Base-by-base conservation (phyloP, 2,329 filamentous ascomycete genomes). In the Pestalotiopsis sp. region DNA sequence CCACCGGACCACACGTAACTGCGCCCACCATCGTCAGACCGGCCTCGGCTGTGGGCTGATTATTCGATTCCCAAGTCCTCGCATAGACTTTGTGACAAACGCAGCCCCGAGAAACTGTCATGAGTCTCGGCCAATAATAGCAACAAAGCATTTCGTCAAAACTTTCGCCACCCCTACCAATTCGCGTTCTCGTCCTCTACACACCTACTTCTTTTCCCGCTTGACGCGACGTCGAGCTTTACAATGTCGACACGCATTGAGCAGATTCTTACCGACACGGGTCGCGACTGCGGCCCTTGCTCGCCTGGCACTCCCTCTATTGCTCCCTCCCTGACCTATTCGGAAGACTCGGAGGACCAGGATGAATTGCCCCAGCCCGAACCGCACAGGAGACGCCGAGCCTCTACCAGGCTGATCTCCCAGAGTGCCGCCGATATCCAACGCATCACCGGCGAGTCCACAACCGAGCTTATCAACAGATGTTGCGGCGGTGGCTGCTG, bases 401-500 rank as follows among this genome's bases (percentile, higher is more conserved):
- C 91, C 68, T 93, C 91, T 4, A 93, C 91, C 7, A 87, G 87
- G 14, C 84, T 93, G 59, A 90, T 91, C 73, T 87, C 89, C 58
- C 87, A 90, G 78, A 91, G 84, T 76, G 87, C 87, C 38, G 85
- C 84, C 63, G 89, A 91, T 71, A 86, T 91, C 56, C 87, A 87
- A 75, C 85, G 88, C 73, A 88, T 91, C 69, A 91, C 89, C 5
- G 89, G 89, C 72, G 88, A 90, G 79, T 86, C 89, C 7, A 89
- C 87, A 17, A 87, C 87, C 69, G 84, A 89, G 77, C 81, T 91
- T 75, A 86, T 91, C 73, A 86, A 84, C 67, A 85, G 88, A 73
- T 91, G 89, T 75, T 91, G 89, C 71, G 89, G 89, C 66, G 89
- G 89, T 38, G 88, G 88, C 68, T 91, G 89, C 79, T 91, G 89